phyloP scores from a whole-genome alignment of 495 filamentous ascomycete genomes.

The Hyphodiscus hymeniophilus region DNA sequence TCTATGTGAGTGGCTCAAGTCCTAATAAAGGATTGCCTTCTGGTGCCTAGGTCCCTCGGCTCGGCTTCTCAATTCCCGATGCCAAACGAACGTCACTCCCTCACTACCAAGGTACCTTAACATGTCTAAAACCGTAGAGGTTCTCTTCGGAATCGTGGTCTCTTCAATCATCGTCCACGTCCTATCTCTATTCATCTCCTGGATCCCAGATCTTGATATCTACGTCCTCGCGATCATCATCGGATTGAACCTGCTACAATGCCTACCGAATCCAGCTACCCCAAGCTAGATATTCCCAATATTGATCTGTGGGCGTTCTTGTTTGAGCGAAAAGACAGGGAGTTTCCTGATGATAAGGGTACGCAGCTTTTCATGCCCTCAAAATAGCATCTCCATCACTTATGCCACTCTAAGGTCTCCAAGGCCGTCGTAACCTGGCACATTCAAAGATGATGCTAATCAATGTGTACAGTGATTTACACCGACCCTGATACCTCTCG shows the following conservation, averaged over 20 bases:
- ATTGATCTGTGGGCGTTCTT: slow-evolving; percentile 69
- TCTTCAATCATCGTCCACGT: slow-evolving; percentile 7
- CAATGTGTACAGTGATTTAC: slow-evolving; percentile 56
- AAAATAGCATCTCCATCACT: neutral
- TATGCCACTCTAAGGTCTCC: neutral
- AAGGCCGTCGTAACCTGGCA: too few species aligned
- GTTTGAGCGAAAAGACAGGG: slow-evolving; percentile 64
- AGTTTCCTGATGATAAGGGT: slow-evolving; percentile 63
- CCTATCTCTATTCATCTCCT: slow-evolving; percentile 11
- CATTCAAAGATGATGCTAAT: neutral
- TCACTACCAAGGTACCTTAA: neutral
- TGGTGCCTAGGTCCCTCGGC: too few species aligned
- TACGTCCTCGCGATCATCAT: slow-evolving; percentile 15
- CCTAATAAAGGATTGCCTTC: too few species aligned
- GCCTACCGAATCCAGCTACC: slow-evolving; percentile 41
- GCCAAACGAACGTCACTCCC: neutral
- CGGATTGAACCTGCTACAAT: slow-evolving; percentile 15
- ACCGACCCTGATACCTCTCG: slow-evolving; percentile 65
- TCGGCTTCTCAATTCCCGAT: neutral
- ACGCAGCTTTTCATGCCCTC: slow-evolving; percentile 1
- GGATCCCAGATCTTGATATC: slow-evolving; percentile 14
- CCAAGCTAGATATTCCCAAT: slow-evolving; percentile 51
- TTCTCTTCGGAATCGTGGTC: slow-evolving; percentile 12
- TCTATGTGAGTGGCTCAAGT: too few species aligned
- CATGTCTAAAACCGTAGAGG: slow-evolving; percentile 5